Percentiles rank a stretch among this genome's conserved stretches.
Evolutionary conservation across 176 grass and related monocot genomes (phyloP).

Genomic region (Chrysopogon serrulatus): DNA sequence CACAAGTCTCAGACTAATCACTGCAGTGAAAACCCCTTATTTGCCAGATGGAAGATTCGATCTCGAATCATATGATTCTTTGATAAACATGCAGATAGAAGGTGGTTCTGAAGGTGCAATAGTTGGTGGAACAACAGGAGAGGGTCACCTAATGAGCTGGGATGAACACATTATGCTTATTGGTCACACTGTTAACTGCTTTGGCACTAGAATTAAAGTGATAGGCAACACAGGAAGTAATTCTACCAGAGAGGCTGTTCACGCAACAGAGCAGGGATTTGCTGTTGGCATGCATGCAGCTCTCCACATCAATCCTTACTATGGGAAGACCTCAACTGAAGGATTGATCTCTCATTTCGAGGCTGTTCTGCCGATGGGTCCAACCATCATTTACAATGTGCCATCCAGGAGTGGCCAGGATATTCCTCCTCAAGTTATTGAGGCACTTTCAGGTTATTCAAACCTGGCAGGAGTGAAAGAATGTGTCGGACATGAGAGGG

Average conservation of each 20-base stretch:
- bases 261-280: constrained; percentile 85
- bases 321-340: constrained; percentile 78
- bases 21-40: constrained; percentile 97
- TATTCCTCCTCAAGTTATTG: constrained; percentile 72
- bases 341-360: constrained; percentile 74
- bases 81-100: constrained; percentile 74
- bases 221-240: constrained; percentile 96
- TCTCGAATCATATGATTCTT: constrained; percentile 85
- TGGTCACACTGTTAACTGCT: constrained; percentile 91
- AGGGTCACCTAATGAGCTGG: constrained; percentile 99
- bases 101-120: constrained; percentile 82
- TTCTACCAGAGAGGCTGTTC: constrained; percentile 90
- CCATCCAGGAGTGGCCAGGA: constrained; percentile 80
- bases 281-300: constrained; percentile 92
- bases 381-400: constrained; percentile 85
- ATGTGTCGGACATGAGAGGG: constrained; percentile 71
- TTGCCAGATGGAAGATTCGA: constrained; percentile 96
- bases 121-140: constrained; percentile 88
- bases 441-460: constrained; percentile 38
- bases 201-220: constrained; percentile 86
- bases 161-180: constrained; percentile 98
- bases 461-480: constrained; percentile 85
- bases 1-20: constrained; percentile 60
- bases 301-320: constrained; percentile 97
- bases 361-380: constrained; percentile 71